A percentile compares a stretch with the other conserved stretches of the same genome.
Conservation (phyloP, 1,139 yeast species). For the Scheffersomyces parashehatae region DNA sequence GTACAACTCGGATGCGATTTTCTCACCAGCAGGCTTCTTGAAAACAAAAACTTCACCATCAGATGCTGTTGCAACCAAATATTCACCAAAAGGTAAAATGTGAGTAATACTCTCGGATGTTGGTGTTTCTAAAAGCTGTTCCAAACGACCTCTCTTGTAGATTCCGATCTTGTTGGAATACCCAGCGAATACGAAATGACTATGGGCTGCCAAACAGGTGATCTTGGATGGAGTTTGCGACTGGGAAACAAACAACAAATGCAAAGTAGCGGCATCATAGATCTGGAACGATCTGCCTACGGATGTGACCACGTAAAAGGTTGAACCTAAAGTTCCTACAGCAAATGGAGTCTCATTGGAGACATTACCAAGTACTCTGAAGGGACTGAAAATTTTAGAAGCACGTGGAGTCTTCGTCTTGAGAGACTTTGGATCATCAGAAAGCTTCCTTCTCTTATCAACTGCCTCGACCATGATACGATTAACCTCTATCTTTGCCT, state of each 20-base stretch:
- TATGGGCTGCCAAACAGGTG: conserved; percentile 73
- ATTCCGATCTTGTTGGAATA: conserved; percentile 73
- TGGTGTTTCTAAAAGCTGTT: conserved; percentile 49
- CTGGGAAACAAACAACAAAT: conserved; percentile 82
- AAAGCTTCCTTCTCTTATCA: conserved; percentile 33
- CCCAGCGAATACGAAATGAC: conserved; percentile 81
- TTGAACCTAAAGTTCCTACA: conserved; percentile 82
- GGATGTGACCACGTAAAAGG: conserved; percentile 84
- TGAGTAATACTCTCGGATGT: conserved; percentile 42
- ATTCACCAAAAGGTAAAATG: conserved; percentile 76
- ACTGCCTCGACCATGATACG: conserved; percentile 29
- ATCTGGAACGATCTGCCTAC: conserved; percentile 92
- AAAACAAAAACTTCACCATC: conserved; percentile 61
- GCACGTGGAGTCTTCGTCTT: conserved; percentile 6
- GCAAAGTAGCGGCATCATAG: conserved; percentile 87
- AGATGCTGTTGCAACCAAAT: conserved; percentile 58
- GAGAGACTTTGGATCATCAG: background rate
- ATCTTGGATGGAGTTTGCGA: conserved; percentile 72
- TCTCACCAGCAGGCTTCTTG: conserved; percentile 53
- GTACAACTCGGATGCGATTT: conserved; percentile 64
- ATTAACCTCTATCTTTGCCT: background rate
- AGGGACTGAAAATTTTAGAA: conserved; percentile 47
- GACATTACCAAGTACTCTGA: conserved; percentile 61
- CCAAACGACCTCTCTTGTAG: conserved; percentile 79
- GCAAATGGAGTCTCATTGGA: conserved; percentile 83